Evolutionary conservation across 2,329 filamentous ascomycete species (phyloP), one percentile per base, ranked within the genome.

Genomic region (Alternaria infectoria): DNA sequence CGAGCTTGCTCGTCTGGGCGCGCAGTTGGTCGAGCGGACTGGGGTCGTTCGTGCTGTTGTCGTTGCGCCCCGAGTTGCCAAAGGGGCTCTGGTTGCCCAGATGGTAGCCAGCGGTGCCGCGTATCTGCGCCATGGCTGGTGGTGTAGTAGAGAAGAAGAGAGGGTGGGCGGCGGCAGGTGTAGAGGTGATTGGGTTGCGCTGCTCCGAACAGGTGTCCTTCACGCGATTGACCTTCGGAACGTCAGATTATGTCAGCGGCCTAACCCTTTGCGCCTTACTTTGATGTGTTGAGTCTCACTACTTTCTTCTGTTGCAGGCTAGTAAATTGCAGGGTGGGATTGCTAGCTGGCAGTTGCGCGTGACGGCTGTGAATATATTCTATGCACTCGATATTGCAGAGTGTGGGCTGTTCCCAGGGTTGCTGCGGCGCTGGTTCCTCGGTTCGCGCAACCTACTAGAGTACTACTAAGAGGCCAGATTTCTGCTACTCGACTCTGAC

Each of bases 1-100:
- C 96, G 71, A 99, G 95, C 87, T 97, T 98, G 90, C 92, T 97
- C 55, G 96, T 99, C 82, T 98, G 94, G 81, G 93, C 89, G 69
- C 96, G 88, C 78, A 99, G 93, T 74, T 93, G 88, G 81, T 97
- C 96, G 72, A 99, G 88, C 61, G 91, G 89, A 80, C 89, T 93
- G 52, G 90, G 87, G 74, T 93, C 90, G 77, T 86, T 87, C 61
- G 85, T 87, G 62, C 86, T 88, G 45, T 71, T 74, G 70, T 91
- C 87, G 71, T 80, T 83, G 69, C 83, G 84, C 74, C 83, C 86
- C 63, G 85, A 85, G 51, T 86, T 88, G 68, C 88, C 90, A 75
- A 93, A 94, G 68, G 89, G 88, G 77, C 89, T 90, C 76, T 90
- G 88, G 80, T 90, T 87, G 76, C 90, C 90, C 79, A 96, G 88